Conservation (phyloP, 2,329 filamentous ascomycete species). For the Drechslerella coelobrocha region DNA sequence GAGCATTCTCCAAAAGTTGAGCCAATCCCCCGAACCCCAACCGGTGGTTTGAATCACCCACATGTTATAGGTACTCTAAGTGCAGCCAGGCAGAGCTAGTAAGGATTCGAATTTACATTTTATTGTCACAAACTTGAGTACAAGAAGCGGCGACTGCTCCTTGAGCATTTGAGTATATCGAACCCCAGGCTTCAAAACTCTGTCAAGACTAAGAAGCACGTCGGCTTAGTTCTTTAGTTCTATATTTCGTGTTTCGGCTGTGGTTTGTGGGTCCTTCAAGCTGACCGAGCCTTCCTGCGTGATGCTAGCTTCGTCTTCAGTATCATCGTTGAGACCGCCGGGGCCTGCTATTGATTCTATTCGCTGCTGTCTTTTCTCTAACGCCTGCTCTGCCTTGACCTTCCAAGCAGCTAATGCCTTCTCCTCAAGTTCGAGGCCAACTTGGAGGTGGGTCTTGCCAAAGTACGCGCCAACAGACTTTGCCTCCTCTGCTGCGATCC, state of each 20-base stretch:
- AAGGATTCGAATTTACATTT: too few relatives aligned
- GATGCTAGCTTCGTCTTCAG: slow-evolving; percentile 16
- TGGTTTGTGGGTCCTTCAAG: neutral
- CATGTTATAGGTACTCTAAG: too few relatives aligned
- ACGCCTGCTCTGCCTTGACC: slow-evolving; percentile 67
- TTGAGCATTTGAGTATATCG: neutral
- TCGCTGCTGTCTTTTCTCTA: slow-evolving; percentile 51
- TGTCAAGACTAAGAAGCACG: too few relatives aligned
- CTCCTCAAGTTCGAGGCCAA: slow-evolving; percentile 84
- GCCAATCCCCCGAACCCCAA: too few relatives aligned
- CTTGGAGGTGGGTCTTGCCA: slow-evolving; percentile 74
- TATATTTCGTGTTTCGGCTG: neutral
- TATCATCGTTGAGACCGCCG: slow-evolving; percentile 5
- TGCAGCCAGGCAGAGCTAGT: too few relatives aligned
- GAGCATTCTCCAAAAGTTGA: too few relatives aligned
- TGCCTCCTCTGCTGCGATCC: slow-evolving; percentile 87
- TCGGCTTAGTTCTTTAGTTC: too few relatives aligned
- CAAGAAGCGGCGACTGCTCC: too few relatives aligned
- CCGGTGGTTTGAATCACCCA: too few relatives aligned
- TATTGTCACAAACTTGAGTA: too few relatives aligned
- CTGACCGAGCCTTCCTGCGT: neutral
- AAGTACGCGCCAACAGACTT: slow-evolving; percentile 86
- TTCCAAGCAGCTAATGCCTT: slow-evolving; percentile 83
- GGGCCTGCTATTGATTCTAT: slow-evolving; percentile 56
- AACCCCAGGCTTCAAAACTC: neutral